Conservation (phyloP, 2,329 filamentous ascomycete genomes). For the Domatiomyces globalis region DNA sequence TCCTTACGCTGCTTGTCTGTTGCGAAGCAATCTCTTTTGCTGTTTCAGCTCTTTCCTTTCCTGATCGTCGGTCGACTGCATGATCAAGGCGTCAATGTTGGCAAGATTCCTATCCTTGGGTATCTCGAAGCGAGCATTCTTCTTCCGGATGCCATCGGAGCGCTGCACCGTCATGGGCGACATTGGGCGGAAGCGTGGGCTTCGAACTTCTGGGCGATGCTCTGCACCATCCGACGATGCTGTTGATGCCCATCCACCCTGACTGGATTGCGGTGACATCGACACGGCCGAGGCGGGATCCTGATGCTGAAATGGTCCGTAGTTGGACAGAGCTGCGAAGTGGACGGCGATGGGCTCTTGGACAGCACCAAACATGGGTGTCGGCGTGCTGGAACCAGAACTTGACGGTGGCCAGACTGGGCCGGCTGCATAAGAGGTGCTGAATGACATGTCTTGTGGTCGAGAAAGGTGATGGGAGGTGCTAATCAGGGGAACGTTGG, state of each 20-base stretch:
- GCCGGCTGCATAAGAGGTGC: conserved; percentile 33
- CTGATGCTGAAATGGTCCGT: conserved; percentile 31
- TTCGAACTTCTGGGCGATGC: conserved; percentile 15
- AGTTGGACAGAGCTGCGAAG: conserved; percentile 28
- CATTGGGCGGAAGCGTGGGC: conserved; percentile 38
- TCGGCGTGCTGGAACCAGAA: conserved; percentile 60
- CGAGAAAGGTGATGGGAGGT: conserved; percentile 48
- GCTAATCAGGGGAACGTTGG: conserved; percentile 35
- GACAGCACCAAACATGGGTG: conserved; percentile 55
- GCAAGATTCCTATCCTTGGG: conserved; percentile 80
- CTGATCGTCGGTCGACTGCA: conserved; percentile 67
- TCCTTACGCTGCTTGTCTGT: conserved; percentile 89
- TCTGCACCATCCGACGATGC: conserved; percentile 34
- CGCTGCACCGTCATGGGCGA: conserved; percentile 55
- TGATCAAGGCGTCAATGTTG: conserved; percentile 90
- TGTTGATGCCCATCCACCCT: conserved; percentile 38
- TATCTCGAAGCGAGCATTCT: conserved; percentile 97
- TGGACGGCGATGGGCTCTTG: conserved; percentile 37
- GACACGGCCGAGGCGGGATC: conserved; percentile 39
- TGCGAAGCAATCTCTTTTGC: conserved; percentile 86
- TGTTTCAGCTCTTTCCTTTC: conserved; percentile 98
- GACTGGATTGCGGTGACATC: conserved; percentile 49
- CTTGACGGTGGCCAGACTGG: conserved; percentile 50
- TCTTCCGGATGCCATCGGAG: conserved; percentile 89
- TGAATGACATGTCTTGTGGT: conserved; percentile 40